These are phyloP conservation scores for Cutaneotrichosporon cyanovorans DNA, from an alignment of 1,284 basidiomycete genomes.

Conservation along the genomic window DNA sequence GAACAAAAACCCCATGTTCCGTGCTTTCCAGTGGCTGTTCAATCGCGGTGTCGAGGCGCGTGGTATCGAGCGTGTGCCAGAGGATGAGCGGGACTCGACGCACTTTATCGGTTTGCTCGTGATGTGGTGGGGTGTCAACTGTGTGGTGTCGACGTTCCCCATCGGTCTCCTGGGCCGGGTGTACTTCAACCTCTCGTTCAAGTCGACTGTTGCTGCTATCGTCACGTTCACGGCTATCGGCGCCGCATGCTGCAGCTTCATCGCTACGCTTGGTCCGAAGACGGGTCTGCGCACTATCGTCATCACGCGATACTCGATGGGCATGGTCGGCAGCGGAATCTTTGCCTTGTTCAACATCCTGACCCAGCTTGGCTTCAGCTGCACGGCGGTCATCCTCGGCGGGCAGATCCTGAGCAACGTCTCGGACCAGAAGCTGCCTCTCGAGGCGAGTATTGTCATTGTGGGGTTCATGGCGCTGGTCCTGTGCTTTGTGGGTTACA, in stretches of 20 bases:
- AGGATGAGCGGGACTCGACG: slow-evolving; percentile 21
- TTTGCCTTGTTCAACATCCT: slow-evolving; percentile 57
- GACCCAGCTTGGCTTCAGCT: slow-evolving; percentile 48
- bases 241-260: slow-evolving; percentile 48
- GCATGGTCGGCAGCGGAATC: slow-evolving; percentile 54
- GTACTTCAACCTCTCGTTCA: slow-evolving; percentile 53
- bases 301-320: slow-evolving; percentile 47
- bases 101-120: slow-evolving; percentile 26
- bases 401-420: slow-evolving; percentile 47
- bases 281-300: slow-evolving; percentile 59
- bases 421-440: slow-evolving; percentile 36
- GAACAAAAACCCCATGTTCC: slow-evolving; percentile 10
- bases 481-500: slow-evolving; percentile 47
- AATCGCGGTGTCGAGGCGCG: slow-evolving; percentile 28
- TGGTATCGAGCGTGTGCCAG: slow-evolving; percentile 32
- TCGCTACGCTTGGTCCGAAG: slow-evolving; percentile 56
- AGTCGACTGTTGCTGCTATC: slow-evolving; percentile 42
- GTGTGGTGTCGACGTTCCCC: slow-evolving; percentile 53
- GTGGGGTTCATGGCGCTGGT: slow-evolving; percentile 42
- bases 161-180: slow-evolving; percentile 54
- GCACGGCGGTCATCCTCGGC: slow-evolving; percentile 43
- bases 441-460: slow-evolving; percentile 47
- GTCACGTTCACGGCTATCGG: slow-evolving; percentile 43
- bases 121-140: slow-evolving; percentile 33
- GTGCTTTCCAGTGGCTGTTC: slow-evolving; percentile 19